Base-by-base conservation (phyloP, 2,329 filamentous ascomycete genomes). In the Teratosphaeria pseudoeucalypti region DNA sequence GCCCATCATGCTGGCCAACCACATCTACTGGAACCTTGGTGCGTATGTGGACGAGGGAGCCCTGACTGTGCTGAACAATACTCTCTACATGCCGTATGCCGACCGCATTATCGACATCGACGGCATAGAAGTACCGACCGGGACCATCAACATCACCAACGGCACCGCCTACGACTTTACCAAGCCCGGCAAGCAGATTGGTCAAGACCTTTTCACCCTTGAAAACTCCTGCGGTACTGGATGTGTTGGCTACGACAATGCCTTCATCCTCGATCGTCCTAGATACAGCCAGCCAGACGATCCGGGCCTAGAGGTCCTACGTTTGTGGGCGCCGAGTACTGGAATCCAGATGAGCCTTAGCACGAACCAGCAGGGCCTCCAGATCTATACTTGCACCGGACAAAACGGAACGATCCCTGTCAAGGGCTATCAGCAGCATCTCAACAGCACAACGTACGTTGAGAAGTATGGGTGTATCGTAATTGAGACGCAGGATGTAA, bases 1-100 rank as follows among this genome's bases (percentile, higher is more conserved):
- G 6, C 89, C 89, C 55, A 90, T 92, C 72, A 92, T 92, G 88
- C 79, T 92, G 60, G 88, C 82, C 70, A 83, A 84, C 52, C 85
- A 87, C 72, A 83, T 82, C 7, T 92, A 92, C 79, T 92, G 88
- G 89, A 92, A 92, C 72, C 78, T 92, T 53, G 88, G 92, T 68
- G 89, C 85, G 37, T 92, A 88, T 68, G 80, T 86, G 68, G 90
- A 91, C 75, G 83, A 86, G 60, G 80, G 87, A 70, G 88, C 86
- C 2, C 77, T 79, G 60, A 78, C 76, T 1, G 81, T 82, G 14
- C 78, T 89, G 58, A 88, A 91, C 76, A 86, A 91, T 76, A 87
- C 85, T 14, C 79, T 92, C 54, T 80, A 85, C 71, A 71, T 92
- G 70, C 89, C 89, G 3, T 89, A 89, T 75, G 85, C 66, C 32